Evolutionary conservation across 306 rosid genomes (phyloP).

Genomic region (Inga oerstediana): DNA sequence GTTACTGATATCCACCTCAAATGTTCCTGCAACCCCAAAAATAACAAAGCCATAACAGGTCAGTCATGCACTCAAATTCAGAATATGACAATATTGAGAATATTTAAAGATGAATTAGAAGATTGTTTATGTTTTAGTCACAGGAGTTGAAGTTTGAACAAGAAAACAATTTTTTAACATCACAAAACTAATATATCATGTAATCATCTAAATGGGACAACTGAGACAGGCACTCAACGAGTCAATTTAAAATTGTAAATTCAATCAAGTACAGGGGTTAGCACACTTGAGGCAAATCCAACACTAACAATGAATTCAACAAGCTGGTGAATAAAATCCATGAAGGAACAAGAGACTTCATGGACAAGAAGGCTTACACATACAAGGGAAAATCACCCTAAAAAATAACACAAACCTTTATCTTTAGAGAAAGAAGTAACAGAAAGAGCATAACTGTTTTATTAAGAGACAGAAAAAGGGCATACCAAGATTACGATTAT

Average conservation of each 20-base stretch:
- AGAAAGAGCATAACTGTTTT: background rate
- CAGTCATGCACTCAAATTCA: slow-evolving; percentile 8
- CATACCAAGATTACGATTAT: slow-evolving; percentile 94
- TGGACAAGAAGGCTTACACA: background rate
- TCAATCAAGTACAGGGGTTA: background rate
- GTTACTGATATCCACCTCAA: slow-evolving; percentile 80
- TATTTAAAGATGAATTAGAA: background rate
- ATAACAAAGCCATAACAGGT: background rate
- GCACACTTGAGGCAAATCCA: background rate
- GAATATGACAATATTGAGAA: background rate
- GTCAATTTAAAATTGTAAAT: background rate
- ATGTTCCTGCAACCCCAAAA: slow-evolving; percentile 63
- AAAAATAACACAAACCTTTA: background rate
- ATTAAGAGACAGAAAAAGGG: slow-evolving; percentile 2
- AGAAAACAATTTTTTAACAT: background rate
- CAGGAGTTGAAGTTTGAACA: background rate
- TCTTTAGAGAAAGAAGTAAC: background rate
- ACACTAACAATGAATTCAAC: background rate
- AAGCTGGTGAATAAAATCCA: background rate
- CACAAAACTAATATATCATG: background rate
- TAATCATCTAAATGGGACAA: background rate
- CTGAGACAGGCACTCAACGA: background rate
- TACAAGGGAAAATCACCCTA: background rate
- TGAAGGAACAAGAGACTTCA: background rate
- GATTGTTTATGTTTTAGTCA: background rate